A percentile compares a stretch with the other conserved stretches of the same genome.
Conservation (phyloP, 441 rosid species). For the Sinapis alba region DNA sequence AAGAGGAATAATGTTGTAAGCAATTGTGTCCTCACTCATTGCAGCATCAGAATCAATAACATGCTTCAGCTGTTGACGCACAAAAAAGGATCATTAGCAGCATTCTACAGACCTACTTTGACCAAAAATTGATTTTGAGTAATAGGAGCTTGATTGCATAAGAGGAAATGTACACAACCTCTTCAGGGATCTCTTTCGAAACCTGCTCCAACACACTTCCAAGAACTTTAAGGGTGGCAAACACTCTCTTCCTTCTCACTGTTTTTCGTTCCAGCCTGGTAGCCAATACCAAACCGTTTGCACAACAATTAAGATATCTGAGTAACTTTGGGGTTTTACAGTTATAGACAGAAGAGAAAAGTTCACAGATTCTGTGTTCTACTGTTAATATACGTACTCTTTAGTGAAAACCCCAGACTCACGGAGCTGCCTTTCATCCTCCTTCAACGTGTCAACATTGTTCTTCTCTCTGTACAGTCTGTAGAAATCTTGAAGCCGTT, state of each 20-base stretch:
- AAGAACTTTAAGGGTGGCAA: conserved; percentile 83
- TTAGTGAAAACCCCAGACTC: conserved; percentile 73
- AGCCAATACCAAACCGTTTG: conserved; percentile 19
- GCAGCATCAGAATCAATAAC: conserved; percentile 91
- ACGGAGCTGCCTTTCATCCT: conserved; percentile 81
- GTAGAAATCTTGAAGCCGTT: conserved; percentile 85
- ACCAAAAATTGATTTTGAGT: background rate
- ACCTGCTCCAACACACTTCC: conserved; percentile 87
- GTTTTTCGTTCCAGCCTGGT: conserved; percentile 87
- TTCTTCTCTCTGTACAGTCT: conserved; percentile 78
- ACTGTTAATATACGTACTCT: conserved; percentile 50
- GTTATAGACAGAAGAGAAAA: background rate
- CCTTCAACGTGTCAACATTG: conserved; percentile 72
- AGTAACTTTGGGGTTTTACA: conserved; percentile 1
- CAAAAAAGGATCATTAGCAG: conserved; percentile 6
- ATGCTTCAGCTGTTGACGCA: conserved; percentile 65
- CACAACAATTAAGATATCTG: conserved; percentile 13
- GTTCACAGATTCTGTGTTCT: background rate
- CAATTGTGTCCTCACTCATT: conserved; percentile 91
- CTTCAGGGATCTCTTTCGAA: conserved; percentile 83
- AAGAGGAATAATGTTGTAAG: conserved; percentile 88
- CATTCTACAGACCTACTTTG: conserved; percentile 3
- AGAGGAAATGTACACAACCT: conserved; percentile 55
- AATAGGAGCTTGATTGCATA: background rate
- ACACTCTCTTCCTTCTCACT: conserved; percentile 82